phyloP scores from a whole-genome alignment of 1,284 basidiomycete genomes.

The Bondarzewia mesenterica region DNA sequence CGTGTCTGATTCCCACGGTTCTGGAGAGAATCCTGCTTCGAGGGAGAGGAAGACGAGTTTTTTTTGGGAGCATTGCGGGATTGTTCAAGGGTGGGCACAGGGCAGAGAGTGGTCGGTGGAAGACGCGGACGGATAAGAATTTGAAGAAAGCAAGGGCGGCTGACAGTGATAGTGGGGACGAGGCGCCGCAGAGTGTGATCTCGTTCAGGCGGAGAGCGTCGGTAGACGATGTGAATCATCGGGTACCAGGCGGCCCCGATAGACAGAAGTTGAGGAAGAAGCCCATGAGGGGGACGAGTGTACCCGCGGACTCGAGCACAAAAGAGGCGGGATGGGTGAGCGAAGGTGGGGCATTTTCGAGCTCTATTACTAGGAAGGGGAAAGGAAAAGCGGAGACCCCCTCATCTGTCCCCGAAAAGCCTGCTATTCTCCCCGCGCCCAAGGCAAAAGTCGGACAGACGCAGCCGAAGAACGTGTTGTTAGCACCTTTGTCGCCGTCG shows the following conservation, averaged over 20 bases:
- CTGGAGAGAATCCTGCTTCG: background rate
- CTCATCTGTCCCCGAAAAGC: background rate
- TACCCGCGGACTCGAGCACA: conserved; percentile 8
- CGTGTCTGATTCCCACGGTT: background rate
- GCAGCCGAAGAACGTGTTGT: background rate
- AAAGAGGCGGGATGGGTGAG: conserved; percentile 21
- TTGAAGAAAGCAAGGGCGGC: conserved; percentile 21
- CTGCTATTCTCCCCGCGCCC: background rate
- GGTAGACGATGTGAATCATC: background rate
- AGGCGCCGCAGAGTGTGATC: conserved; percentile 6
- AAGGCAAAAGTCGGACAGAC: background rate
- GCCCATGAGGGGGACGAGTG: conserved; percentile 15
- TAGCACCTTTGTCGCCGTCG: background rate
- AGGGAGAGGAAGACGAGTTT: conserved; percentile 15
- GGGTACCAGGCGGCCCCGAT: background rate
- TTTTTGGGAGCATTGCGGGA: conserved; percentile 33
- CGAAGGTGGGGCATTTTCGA: conserved; percentile 19
- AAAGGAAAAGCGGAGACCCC: conserved; percentile 6
- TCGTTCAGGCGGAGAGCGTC: background rate
- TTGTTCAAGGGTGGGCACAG: conserved; percentile 24
- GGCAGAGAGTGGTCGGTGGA: conserved; percentile 8
- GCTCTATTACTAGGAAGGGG: conserved; percentile 7
- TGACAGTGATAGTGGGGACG: conserved; percentile 25
- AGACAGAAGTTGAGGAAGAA: conserved; percentile 16
- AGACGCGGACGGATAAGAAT: conserved; percentile 42